These are phyloP conservation scores for Eucalyptus pauciflora DNA, from an alignment of 345 rosid genomes.

Conservation along the genomic window DNA sequence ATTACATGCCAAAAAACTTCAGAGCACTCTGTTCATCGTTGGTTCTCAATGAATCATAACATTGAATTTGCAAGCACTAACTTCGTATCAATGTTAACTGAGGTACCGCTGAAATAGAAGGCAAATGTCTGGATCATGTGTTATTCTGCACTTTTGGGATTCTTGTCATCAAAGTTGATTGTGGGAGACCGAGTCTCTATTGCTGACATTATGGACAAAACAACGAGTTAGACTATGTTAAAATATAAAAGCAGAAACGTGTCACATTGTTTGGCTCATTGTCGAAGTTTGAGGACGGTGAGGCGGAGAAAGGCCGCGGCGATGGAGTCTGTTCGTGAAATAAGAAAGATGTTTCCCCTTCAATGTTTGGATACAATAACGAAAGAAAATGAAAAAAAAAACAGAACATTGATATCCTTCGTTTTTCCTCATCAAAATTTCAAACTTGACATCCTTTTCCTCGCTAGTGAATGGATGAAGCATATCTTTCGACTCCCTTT, in stretches of 20 bases:
- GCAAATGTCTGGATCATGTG: not conserved
- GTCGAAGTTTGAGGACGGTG: accelerated
- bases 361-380: not conserved
- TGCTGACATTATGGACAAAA: not conserved
- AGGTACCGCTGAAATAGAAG: accelerated
- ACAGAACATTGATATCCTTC: accelerated
- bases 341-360: accelerated
- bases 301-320: accelerated
- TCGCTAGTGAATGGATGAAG: accelerated
- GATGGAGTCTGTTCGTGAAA: not conserved
- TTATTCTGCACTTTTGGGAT: not conserved
- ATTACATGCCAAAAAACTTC: not conserved
- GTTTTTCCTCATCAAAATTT: not conserved
- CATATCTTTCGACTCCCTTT: not conserved
- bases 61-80: not conserved
- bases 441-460: not conserved
- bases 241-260: not conserved
- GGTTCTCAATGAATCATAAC: not conserved
- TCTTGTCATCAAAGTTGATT: not conserved
- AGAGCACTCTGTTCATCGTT: not conserved
- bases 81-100: not conserved
- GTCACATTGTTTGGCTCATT: not conserved
- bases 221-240: not conserved
- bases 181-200: not conserved
- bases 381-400: no score